Evolutionary conservation across 1,139 yeast genomes (phyloP), one percentile per base, ranked within the genome.

Genomic region (Geotrichum europaeum): DNA sequence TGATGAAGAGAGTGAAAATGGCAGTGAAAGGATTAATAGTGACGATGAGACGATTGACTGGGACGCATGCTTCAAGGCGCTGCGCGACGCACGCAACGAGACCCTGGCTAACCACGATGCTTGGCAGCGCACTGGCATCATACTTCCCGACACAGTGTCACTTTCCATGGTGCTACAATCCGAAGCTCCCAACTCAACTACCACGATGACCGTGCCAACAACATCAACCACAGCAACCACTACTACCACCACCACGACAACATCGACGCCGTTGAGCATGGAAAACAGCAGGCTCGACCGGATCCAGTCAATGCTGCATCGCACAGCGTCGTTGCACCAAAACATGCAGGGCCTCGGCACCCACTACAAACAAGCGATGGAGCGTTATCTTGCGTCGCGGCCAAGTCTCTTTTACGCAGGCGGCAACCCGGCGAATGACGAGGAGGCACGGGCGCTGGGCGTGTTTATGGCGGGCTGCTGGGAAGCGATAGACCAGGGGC

Each of bases 401-500:
- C 57, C 57, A 1, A 12, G 25, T 15, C 5, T 55, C 20, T 49
- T 18, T 15, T 55, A 55, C n/a, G 52, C 22, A 3, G 57, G 49
- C 25, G 57, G 57, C 10, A n/a, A 25, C 5, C 15, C 53, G 13
- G 57, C 57, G 12, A 34, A 53, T n/a, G 57, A 45, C 4, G 51
- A 49, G 13, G 53, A 49, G 53, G n/a, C 24, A 18, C 25, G 40
- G 15, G 12, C 25, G 3, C 51, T 54, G 45, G 10, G 32, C 25
- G 49, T 49, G 45, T 30, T 55, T 20, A 34, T 49, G 53, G 52
- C 56, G 43, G 20, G 30, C 47, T 54, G 61, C 36, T 40, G 59
- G 55, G 28, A 52, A 40, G 28, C 61, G 53, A 49, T 55, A 45
- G 57, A 59, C 49, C 47, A 40, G 5, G 47, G 47, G 10, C 20